These are phyloP conservation scores for Multifurca ochricompacta DNA, from an alignment of 768 basidiomycete species.

Conservation along the genomic window DNA sequence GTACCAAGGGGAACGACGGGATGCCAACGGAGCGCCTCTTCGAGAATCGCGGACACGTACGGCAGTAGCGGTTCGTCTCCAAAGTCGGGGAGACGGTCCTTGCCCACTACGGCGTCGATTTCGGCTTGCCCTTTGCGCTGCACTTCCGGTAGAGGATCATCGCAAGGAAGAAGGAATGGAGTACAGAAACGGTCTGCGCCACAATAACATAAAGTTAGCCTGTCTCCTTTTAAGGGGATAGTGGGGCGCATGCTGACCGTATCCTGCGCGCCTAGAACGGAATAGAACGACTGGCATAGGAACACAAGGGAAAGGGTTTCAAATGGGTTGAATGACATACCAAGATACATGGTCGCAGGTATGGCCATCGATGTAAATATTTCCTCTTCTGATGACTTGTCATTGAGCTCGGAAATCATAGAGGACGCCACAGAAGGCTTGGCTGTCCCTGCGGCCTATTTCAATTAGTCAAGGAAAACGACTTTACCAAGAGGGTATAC, in stretches of 20 bases:
- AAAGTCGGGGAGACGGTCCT: slow-evolving; percentile 23
- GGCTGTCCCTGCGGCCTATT: not conserved
- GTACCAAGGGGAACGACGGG: slow-evolving; percentile 16
- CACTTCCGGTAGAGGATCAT: slow-evolving; percentile 25
- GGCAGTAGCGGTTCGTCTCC: slow-evolving; percentile 19
- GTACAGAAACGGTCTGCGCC: slow-evolving; percentile 20
- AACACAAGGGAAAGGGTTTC: not conserved
- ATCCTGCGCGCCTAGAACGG: slow-evolving; percentile 1
- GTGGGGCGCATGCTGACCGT: not conserved
- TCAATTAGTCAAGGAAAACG: not conserved
- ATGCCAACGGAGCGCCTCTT: slow-evolving; percentile 23
- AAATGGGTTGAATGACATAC: not conserved
- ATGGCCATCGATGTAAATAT: not conserved
- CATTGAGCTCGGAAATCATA: slow-evolving; percentile 3
- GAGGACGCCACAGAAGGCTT: not conserved
- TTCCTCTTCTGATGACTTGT: not conserved
- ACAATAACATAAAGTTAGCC: not conserved
- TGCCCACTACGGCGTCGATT: slow-evolving; percentile 23
- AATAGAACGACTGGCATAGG: not conserved
- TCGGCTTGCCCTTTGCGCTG: slow-evolving; percentile 24
- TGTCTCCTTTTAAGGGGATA: not conserved
- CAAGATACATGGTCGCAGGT: slow-evolving; percentile 3
- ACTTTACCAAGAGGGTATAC: not conserved
- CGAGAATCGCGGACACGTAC: slow-evolving; percentile 22
- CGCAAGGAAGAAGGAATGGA: slow-evolving; percentile 26